phyloP scores from a whole-genome alignment of 2,329 filamentous ascomycete species.

The Pseudogymnoascus pannorum region DNA sequence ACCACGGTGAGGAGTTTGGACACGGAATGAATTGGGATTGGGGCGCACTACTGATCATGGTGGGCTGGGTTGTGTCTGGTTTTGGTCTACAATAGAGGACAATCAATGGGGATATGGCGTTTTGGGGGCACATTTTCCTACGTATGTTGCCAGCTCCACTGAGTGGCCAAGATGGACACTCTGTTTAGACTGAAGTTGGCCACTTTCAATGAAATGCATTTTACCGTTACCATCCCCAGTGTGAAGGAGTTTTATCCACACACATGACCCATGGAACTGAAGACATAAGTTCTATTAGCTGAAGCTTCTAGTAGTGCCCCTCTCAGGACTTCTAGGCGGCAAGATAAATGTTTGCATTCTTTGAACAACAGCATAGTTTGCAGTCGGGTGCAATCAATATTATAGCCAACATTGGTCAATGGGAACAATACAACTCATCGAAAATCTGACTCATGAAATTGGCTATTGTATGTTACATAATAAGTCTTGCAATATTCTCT shows the following conservation, averaged over 20 bases:
- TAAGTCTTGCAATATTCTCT: not conserved
- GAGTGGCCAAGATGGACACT: not conserved
- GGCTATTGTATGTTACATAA: not conserved
- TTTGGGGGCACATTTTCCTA: not conserved
- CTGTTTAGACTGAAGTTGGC: not conserved
- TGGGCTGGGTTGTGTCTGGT: not conserved
- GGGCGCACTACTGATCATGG: slow-evolving; percentile 4
- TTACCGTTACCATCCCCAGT: not conserved
- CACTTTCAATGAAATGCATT: not conserved
- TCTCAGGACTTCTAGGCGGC: not conserved
- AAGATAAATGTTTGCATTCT: not conserved
- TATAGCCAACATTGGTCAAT: not conserved
- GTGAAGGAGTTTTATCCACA: not conserved
- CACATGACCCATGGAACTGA: too few species aligned
- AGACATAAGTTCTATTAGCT: not conserved
- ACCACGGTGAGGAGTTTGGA: slow-evolving; percentile 6
- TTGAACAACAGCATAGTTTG: not conserved
- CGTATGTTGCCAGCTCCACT: not conserved
- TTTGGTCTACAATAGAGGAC: not conserved
- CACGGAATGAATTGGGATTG: not conserved
- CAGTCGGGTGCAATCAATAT: not conserved
- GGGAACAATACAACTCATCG: too few species aligned
- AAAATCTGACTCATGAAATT: not conserved
- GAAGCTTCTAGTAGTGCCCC: not conserved
- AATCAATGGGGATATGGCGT: not conserved